Evolutionary conservation across 2,329 filamentous ascomycete genomes (phyloP).

Genomic region (Penicillium occitanis): DNA sequence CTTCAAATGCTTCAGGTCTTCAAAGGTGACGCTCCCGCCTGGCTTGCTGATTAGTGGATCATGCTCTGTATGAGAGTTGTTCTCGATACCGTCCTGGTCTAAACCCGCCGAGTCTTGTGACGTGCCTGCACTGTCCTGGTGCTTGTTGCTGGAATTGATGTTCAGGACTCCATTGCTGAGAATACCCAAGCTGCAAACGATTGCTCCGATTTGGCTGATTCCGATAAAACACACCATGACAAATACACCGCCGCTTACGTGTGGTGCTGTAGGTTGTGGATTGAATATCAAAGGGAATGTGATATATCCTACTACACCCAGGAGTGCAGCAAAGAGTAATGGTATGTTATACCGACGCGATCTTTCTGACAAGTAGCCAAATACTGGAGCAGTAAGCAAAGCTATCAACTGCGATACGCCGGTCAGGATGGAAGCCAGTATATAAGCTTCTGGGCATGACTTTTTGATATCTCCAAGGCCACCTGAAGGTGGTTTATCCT

Average conservation of each 20-base stretch:
- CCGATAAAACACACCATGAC: constrained; percentile 77
- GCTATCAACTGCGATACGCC: constrained; percentile 86
- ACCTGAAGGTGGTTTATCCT: constrained; percentile 30
- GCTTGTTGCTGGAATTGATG: constrained; percentile 22
- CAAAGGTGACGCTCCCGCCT: constrained; percentile 25
- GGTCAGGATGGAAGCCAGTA: constrained; percentile 81
- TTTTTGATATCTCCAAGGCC: constrained; percentile 67
- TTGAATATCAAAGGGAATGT: constrained; percentile 73
- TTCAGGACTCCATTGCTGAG: constrained; percentile 76
- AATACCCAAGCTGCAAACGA: constrained; percentile 90
- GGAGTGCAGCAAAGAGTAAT: constrained; percentile 66
- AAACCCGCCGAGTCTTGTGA: constrained; percentile 3
- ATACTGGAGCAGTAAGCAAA: constrained; percentile 78
- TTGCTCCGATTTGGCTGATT: constrained; percentile 91
- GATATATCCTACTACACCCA: constrained; percentile 76
- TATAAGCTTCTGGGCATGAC: constrained; percentile 82
- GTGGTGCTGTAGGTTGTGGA: constrained; percentile 70
- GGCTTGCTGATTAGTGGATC: constrained; percentile 32
- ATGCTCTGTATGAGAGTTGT: constrained; percentile 26
- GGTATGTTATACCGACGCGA: constrained; percentile 69
- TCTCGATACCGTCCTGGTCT: constrained; percentile 3
- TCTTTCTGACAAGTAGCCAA: constrained; percentile 79
- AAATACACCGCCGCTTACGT: constrained; percentile 69
- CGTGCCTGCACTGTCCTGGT: not conserved
- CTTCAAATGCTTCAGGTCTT: constrained; percentile 64